Conservation (phyloP, 768 basidiomycete genomes). For the Mrakia gelida region DNA sequence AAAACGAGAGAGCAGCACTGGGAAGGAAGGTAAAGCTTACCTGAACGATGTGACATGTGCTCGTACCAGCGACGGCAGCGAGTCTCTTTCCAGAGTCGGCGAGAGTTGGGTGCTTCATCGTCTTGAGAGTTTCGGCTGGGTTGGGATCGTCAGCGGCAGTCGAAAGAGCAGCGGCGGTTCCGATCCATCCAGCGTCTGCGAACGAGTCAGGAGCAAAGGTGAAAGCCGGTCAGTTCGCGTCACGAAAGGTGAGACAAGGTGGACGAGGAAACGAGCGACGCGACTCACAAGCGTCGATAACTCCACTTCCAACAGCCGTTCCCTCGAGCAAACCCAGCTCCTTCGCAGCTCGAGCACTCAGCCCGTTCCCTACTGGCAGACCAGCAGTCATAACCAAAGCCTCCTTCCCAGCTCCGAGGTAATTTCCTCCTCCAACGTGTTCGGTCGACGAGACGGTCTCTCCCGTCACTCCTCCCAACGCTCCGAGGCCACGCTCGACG, state of each 20-base stretch:
- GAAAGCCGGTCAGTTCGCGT: background rate
- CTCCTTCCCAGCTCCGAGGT: conserved; percentile 16
- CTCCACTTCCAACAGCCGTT: conserved; percentile 85
- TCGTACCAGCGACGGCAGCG: conserved; percentile 91
- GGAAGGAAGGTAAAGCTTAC: conserved; percentile 46
- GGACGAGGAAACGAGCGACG: background rate
- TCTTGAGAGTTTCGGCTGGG: conserved; percentile 53
- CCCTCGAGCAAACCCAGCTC: conserved; percentile 81
- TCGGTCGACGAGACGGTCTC: conserved; percentile 42
- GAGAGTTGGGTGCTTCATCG: conserved; percentile 54
- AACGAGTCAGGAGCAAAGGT: background rate
- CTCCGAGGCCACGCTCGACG: conserved; percentile 62
- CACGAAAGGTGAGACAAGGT: background rate
- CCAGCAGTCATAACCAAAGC: conserved; percentile 46
- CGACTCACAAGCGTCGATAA: conserved; percentile 80
- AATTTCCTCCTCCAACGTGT: background rate
- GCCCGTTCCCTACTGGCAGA: conserved; percentile 75
- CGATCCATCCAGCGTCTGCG: conserved; percentile 86
- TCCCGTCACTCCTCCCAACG: conserved; percentile 64
- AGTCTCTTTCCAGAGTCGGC: conserved; percentile 75
- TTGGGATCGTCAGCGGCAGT: conserved; percentile 44
- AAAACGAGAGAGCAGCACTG: background rate
- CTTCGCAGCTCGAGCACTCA: conserved; percentile 70
- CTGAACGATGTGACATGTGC: conserved; percentile 92
- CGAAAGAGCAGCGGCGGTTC: conserved; percentile 80